These are phyloP conservation scores for Zizania latifolia DNA, from an alignment of 176 grass and related monocot genomes.

Conservation along the genomic window DNA sequence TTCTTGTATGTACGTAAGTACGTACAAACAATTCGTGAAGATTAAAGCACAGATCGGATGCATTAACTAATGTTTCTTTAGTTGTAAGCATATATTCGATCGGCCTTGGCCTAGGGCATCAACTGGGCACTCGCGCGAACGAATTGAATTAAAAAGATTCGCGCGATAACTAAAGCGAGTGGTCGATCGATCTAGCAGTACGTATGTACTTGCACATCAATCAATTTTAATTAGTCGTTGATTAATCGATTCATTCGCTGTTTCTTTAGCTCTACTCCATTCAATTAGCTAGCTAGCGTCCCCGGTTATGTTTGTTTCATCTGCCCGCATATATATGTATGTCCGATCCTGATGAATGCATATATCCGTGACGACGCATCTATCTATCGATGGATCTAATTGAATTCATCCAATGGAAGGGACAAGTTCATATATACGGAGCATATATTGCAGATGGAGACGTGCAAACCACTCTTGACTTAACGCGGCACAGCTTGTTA, in stretches of 20 bases:
- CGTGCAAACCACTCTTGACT: neutral
- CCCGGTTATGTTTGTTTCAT: neutral
- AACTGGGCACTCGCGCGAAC: neutral
- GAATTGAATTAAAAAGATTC: neutral
- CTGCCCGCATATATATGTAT: too few species aligned
- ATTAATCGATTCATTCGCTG: neutral
- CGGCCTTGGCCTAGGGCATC: too few species aligned
- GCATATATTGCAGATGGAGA: constrained; percentile 10
- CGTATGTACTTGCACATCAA: too few species aligned
- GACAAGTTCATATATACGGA: neutral
- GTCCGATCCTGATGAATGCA: neutral
- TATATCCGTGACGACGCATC: too few species aligned
- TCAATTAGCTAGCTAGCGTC: neutral
- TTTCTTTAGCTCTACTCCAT: neutral
- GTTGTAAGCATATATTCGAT: neutral
- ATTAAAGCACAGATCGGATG: neutral
- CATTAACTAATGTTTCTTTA: neutral
- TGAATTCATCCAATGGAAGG: neutral
- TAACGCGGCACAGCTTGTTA: neutral
- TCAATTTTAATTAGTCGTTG: neutral
- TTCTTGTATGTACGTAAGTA: too few species aligned
- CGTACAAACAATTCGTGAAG: neutral
- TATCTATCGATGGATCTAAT: neutral
- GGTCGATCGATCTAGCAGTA: neutral
- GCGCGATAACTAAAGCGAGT: neutral